Evolutionary conservation across 2,329 filamentous ascomycete genomes (phyloP), one percentile per base, ranked within the genome.

Genomic region (Fusarium heterosporum): DNA sequence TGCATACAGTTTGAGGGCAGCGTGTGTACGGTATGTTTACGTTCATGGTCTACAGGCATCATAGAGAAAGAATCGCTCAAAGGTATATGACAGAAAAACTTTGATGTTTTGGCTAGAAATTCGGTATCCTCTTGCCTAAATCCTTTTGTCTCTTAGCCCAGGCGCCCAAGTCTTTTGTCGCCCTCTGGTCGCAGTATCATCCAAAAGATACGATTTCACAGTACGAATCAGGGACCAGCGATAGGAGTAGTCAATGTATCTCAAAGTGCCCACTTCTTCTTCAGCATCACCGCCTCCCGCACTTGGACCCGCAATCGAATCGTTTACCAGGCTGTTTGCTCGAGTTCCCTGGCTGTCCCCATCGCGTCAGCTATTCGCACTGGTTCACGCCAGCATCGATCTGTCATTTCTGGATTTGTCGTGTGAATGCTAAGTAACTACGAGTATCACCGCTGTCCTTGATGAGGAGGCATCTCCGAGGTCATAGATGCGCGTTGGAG

Each of bases 281-380:
- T 55, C 66, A 65, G 51, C 56, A 69, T 65, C 55, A 69, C 64
- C 64, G 57, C 64, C 55, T 68, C 60, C 64, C 49, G 64, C 64
- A 62, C 48, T 48, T 51, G 45, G 51, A 65, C 61, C 65, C 51
- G 61, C 65, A 53, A 64, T 51, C 40, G 55, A 30, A 55, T 53
- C 61, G 65, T 51, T 69, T 56, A 54, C 65, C 48, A 56, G 60
- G 40, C 48, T 51, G 65, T 19, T 43, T 52, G 57, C 40, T 58
- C 36, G 14, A 53, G 46, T 53, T 66, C 47, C 56, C 29, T 57
- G 49, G 51, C 52, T 55, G 51, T 52, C 49, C 58, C 64, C 56
- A 70, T 69, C 70, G 67, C 64, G 64, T 70, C 67, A 70, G 67
- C 53, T 63, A 55, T 61, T 39, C 26, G 59, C 48, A 40, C 55